phyloP scores from a whole-genome alignment of 2,329 filamentous ascomycete species.

The Fusarium equiseti region DNA sequence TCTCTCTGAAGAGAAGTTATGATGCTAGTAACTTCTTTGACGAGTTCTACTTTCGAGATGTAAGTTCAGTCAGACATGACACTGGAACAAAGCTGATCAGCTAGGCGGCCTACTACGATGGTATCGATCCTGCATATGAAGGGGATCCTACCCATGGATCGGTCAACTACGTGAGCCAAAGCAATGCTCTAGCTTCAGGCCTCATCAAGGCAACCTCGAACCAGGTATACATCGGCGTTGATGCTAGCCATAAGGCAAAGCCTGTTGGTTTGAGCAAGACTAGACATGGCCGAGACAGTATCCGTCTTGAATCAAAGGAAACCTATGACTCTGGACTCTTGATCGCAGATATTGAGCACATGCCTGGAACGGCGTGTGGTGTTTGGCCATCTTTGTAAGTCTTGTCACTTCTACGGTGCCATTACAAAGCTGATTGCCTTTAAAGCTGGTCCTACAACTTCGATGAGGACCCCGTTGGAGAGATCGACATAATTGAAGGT shows the following conservation, averaged over 20 bases:
- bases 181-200: constrained; percentile 49
- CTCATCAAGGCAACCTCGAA: constrained; percentile 39
- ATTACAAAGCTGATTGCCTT: not conserved
- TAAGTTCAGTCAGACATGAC: not conserved
- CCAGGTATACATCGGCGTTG: constrained; percentile 14
- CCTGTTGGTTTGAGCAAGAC: constrained; percentile 29
- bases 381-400: constrained; percentile 41
- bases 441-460: constrained; percentile 24
- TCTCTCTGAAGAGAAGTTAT: constrained; percentile 25
- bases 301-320: constrained; percentile 73
- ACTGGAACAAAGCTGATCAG: not conserved
- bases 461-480: constrained; percentile 57
- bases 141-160: constrained; percentile 75
- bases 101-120: constrained; percentile 18
- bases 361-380: constrained; percentile 37
- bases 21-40: constrained; percentile 57
- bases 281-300: constrained; percentile 61
- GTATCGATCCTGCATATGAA: constrained; percentile 33
- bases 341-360: constrained; percentile 58
- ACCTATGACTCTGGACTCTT: constrained; percentile 74
- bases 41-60: constrained; percentile 55
- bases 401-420: accelerated
- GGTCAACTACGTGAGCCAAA: constrained; percentile 64
- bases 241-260: constrained; percentile 9
- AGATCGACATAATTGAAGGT: constrained; percentile 81